Percentiles rank a stretch among this genome's conserved stretches.
These are phyloP conservation scores for Sinapis alba DNA, from an alignment of 441 rosid species.

Conservation along the genomic window DNA sequence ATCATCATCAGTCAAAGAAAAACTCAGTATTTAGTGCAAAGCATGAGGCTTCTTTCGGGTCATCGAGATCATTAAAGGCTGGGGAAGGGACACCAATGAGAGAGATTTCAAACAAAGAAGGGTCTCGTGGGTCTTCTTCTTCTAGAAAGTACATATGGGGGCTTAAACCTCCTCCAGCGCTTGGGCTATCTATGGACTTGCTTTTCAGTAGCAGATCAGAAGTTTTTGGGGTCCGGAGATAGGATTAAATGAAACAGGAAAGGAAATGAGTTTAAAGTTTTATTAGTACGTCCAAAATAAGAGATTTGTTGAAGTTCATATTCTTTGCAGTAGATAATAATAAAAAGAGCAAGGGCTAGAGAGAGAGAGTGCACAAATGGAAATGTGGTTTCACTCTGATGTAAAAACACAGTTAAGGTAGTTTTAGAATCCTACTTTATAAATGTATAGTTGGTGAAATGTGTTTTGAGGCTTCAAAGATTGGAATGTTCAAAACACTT, in stretches of 20 bases:
- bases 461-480: background rate
- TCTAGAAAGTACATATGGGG: conserved; percentile 58
- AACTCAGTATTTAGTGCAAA: conserved; percentile 47
- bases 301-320: conserved; percentile 23
- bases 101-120: conserved; percentile 31
- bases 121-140: conserved; percentile 41
- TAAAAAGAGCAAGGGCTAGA: background rate
- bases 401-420: conserved; percentile 16
- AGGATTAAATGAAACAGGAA: conserved; percentile 18
- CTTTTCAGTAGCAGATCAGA: conserved; percentile 66
- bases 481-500: background rate
- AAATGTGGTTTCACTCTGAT: conserved; percentile 26
- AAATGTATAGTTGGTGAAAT: conserved; percentile 23
- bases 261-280: background rate
- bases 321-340: conserved; percentile 32
- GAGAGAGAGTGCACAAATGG: conserved; percentile 11
- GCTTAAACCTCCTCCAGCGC: conserved; percentile 54
- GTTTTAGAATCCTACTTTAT: background rate
- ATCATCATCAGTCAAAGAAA: conserved; percentile 42
- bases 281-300: conserved; percentile 20
- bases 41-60: conserved; percentile 47
- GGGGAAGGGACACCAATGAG: conserved; percentile 37
- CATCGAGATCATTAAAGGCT: conserved; percentile 47
- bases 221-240: conserved; percentile 54
- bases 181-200: conserved; percentile 54